These are phyloP conservation scores for Scleromitrula shiraiana DNA, from an alignment of 2,329 filamentous ascomycete species.

Conservation along the genomic window DNA sequence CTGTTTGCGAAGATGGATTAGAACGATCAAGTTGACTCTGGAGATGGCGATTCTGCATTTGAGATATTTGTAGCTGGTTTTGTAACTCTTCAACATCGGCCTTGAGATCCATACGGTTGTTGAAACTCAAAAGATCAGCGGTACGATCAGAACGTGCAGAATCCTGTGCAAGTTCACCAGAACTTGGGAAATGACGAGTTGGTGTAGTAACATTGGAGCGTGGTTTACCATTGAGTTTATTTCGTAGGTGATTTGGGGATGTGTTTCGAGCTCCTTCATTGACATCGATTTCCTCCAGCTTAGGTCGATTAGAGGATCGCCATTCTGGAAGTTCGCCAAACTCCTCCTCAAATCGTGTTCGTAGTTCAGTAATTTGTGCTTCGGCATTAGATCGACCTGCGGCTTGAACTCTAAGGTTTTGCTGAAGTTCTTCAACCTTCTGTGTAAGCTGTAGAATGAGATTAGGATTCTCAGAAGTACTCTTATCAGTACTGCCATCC, in stretches of 20 bases:
- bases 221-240: constrained; percentile 45
- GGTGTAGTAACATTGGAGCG: constrained; percentile 74
- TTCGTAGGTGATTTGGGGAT: constrained; percentile 63
- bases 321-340: constrained; percentile 54
- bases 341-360: constrained; percentile 65
- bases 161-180: constrained; percentile 56
- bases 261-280: constrained; percentile 69
- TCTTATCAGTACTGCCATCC: constrained; percentile 49
- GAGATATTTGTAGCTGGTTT: constrained; percentile 84
- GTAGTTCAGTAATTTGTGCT: constrained; percentile 68
- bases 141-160: constrained; percentile 80
- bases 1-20: constrained; percentile 52
- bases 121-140: constrained; percentile 73
- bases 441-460: constrained; percentile 77
- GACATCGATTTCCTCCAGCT: constrained; percentile 79
- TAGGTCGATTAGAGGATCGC: constrained; percentile 58
- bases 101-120: constrained; percentile 84
- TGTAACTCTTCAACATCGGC: constrained; percentile 86
- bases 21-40: constrained; percentile 75
- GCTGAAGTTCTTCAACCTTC: constrained; percentile 81
- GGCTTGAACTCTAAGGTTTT: constrained; percentile 74
- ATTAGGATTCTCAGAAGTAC: constrained; percentile 42
- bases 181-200: constrained; percentile 59
- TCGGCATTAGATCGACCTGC: constrained; percentile 78
- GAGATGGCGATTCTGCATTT: constrained; percentile 92